A percentile compares a stretch with the other conserved stretches of the same genome.
Evolutionary conservation across 129 eudicot species (phyloP).

Genomic region (sunflower (Helianthus annuus)): DNA sequence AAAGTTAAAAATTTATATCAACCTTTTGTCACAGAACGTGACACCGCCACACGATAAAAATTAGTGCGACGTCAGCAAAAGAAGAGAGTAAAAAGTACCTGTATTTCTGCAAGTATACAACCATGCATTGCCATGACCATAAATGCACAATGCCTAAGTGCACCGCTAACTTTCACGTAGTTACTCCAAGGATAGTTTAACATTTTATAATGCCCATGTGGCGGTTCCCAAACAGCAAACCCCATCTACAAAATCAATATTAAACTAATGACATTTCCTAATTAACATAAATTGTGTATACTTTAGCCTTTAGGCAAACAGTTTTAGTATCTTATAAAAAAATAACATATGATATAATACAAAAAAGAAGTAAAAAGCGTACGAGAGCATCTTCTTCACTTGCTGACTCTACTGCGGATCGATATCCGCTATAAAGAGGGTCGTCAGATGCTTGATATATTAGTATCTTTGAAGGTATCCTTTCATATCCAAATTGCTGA

Average conservation of each 20-base stretch:
- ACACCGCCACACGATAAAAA: neutral
- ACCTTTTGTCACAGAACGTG: neutral
- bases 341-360: neutral
- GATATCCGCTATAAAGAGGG: conserved; percentile 68
- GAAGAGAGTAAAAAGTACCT: conserved; percentile 42
- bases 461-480: conserved; percentile 87
- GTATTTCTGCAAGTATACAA: conserved; percentile 86
- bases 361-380: neutral
- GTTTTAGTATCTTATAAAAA: too few species aligned
- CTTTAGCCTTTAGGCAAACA: too few species aligned
- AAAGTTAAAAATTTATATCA: conserved; percentile 9
- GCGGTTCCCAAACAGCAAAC: conserved; percentile 92
- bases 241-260: conserved; percentile 48
- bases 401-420: conserved; percentile 76
- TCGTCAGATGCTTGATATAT: conserved; percentile 83
- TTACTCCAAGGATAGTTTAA: conserved; percentile 75
- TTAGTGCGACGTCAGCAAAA: too few species aligned
- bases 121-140: conserved; percentile 97
- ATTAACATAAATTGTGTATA: neutral
- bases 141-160: conserved; percentile 84
- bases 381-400: conserved; percentile 89
- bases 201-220: conserved; percentile 82
- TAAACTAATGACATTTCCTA: conserved; percentile 3
- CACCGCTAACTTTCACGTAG: conserved; percentile 79
- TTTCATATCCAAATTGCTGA: conserved; percentile 59